Percentiles rank a stretch among this genome's conserved stretches.
Evolutionary conservation across 139 green algal genomes (phyloP).

Genomic region (Astrephomene gubernaculifera): DNA sequence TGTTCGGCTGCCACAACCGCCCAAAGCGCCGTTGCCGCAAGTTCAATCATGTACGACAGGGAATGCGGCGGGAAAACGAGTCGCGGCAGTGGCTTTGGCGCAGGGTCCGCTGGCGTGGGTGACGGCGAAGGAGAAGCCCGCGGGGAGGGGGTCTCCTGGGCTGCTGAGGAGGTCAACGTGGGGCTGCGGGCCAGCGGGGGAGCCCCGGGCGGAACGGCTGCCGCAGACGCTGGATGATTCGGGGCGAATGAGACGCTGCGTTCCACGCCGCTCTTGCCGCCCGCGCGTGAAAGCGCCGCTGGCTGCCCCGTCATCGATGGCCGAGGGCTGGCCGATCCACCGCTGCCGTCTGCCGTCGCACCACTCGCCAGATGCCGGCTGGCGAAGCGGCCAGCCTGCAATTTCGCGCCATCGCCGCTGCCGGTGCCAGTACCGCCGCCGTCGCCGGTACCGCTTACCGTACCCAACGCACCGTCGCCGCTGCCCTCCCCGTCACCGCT

Average conservation of each 20-base stretch:
- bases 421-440: neutral
- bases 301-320: too few relatives aligned
- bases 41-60: conserved; percentile 36
- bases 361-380: too few relatives aligned
- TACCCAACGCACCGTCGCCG: neutral
- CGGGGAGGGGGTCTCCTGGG: too few relatives aligned
- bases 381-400: too few relatives aligned
- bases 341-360: neutral
- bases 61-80: conserved; percentile 12
- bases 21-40: conserved; percentile 29
- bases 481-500: neutral
- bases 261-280: neutral
- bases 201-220: too few relatives aligned
- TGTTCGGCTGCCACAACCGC: conserved; percentile 18
- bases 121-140: too few relatives aligned
- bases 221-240: too few relatives aligned
- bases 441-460: neutral
- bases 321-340: too few relatives aligned
- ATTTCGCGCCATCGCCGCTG: neutral
- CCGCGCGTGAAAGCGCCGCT: too few relatives aligned
- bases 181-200: neutral
- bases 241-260: too few relatives aligned
- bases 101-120: too few relatives aligned
- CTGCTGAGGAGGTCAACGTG: too few relatives aligned
- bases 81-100: neutral